These are phyloP conservation scores for Cucurbita moschata DNA, from an alignment of 306 rosid genomes.

Conservation along the genomic window DNA sequence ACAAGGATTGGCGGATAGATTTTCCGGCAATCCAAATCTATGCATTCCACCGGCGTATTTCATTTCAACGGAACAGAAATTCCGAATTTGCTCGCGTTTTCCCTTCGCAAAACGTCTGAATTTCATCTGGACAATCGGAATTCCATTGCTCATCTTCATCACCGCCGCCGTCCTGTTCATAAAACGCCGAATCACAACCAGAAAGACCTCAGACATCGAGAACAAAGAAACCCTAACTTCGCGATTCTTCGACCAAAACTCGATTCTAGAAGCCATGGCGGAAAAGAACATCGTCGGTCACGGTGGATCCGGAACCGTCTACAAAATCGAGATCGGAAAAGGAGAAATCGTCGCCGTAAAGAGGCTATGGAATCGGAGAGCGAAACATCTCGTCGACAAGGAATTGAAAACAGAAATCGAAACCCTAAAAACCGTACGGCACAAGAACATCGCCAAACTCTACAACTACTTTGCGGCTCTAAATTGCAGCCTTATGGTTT, in stretches of 20 bases:
- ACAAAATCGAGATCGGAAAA: slow-evolving; percentile 52
- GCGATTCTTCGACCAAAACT: slow-evolving; percentile 47
- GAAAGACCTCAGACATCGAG: slow-evolving; percentile 31
- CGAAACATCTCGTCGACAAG: slow-evolving; percentile 44
- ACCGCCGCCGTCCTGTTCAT: slow-evolving; percentile 49
- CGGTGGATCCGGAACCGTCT: slow-evolving; percentile 88
- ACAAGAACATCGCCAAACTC: slow-evolving; percentile 80
- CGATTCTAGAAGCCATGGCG: slow-evolving; percentile 51
- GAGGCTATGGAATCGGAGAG: slow-evolving; percentile 47
- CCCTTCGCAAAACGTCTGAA: slow-evolving; percentile 33
- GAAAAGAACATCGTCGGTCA: slow-evolving; percentile 85
- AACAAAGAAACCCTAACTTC: slow-evolving; percentile 52
- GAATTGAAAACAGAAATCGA: slow-evolving; percentile 78
- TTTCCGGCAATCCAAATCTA: slow-evolving; percentile 64
- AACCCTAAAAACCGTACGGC: slow-evolving; percentile 72
- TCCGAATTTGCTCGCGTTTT: slow-evolving; percentile 40
- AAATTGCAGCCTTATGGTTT: slow-evolving; percentile 63
- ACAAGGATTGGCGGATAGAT: slow-evolving; percentile 79
- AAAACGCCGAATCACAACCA: slow-evolving; percentile 36
- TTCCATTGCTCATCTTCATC: slow-evolving; percentile 41
- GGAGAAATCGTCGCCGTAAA: slow-evolving; percentile 74
- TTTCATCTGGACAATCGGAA: slow-evolving; percentile 61
- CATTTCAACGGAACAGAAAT: slow-evolving; percentile 34
- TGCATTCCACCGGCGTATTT: slow-evolving; percentile 40
- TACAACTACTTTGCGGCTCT: slow-evolving; percentile 59